These are phyloP conservation scores for Spinellus fusiger DNA, from an alignment of 192 early-diverging fungal species.

Conservation along the genomic window DNA sequence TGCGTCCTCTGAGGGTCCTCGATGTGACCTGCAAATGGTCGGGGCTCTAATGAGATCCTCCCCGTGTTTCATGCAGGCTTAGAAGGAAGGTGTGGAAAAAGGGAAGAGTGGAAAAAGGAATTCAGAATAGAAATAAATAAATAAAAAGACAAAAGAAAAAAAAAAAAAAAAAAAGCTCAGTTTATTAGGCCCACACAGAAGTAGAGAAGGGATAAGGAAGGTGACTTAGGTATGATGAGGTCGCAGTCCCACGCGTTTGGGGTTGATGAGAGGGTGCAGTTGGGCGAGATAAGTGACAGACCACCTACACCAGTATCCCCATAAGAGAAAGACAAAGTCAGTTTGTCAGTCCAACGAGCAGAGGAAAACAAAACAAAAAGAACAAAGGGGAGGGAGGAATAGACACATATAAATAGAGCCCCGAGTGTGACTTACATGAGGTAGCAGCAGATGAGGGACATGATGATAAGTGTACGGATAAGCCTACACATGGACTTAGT, in stretches of 20 bases:
- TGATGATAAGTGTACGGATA: constrained; percentile 50
- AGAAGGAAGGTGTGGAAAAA: too few species aligned
- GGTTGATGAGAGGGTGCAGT: constrained; percentile 75
- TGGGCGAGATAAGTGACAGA: constrained; percentile 85
- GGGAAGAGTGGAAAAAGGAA: too few species aligned
- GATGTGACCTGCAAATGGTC: too few species aligned
- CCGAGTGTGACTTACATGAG: constrained; percentile 46
- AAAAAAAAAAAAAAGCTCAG: too few species aligned
- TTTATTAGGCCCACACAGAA: too few species aligned
- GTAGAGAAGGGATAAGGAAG: too few species aligned
- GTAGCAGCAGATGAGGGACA: constrained; percentile 53
- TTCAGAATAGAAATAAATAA: too few species aligned
- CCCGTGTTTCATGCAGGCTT: too few species aligned
- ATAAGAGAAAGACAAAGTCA: background rate
- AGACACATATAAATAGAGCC: background rate
- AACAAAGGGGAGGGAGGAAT: background rate
- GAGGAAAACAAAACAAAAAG: background rate
- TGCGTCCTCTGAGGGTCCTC: too few species aligned
- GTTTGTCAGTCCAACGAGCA: too few species aligned
- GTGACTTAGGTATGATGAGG: constrained; percentile 2
- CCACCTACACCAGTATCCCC: constrained; percentile 57
- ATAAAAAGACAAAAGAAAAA: too few species aligned
- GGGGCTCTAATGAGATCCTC: too few species aligned
- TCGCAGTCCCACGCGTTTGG: constrained; percentile 64
- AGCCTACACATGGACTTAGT: constrained; percentile 29